These are phyloP conservation scores for Beauveria sp. DNA, from an alignment of 2,329 filamentous ascomycete genomes.

Conservation along the genomic window DNA sequence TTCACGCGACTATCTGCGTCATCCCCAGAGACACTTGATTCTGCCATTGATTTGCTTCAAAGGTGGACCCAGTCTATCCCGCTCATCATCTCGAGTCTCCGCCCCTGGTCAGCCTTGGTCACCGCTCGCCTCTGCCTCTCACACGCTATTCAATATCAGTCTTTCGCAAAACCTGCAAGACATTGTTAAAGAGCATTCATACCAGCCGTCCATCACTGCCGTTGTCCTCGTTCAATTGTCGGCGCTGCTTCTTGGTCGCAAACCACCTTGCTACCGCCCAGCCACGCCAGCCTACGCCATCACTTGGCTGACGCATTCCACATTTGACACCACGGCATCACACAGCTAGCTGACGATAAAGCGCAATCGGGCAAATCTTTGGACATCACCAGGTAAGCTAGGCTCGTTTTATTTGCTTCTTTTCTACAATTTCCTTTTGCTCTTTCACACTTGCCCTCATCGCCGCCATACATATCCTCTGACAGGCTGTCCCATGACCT, in stretches of 20 bases:
- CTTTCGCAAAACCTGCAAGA: not conserved
- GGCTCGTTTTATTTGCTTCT: not conserved
- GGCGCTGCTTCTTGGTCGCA: not conserved
- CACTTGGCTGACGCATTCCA: not conserved
- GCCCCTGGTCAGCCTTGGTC: not conserved
- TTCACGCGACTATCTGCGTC: not conserved
- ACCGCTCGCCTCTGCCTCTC: not conserved
- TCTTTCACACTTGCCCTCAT: not conserved
- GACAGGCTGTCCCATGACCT: not conserved
- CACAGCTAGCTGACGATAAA: not conserved
- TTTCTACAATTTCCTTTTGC: not conserved
- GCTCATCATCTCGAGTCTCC: not conserved
- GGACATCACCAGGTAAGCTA: not conserved
- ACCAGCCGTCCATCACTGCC: not conserved
- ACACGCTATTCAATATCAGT: not conserved
- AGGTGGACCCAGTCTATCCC: not conserved
- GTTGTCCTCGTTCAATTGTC: not conserved
- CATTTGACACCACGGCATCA: not conserved
- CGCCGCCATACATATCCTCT: not conserved
- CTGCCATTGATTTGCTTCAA: not conserved
- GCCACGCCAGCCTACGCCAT: not conserved
- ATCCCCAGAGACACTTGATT: not conserved
- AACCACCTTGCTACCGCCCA: not conserved
- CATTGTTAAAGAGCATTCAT: not conserved
- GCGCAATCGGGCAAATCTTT: too few relatives aligned